Percentiles rank a stretch among this genome's conserved stretches.
phyloP scores from a whole-genome alignment of 2,329 filamentous ascomycete species.

The Bipolaris oryzae region DNA sequence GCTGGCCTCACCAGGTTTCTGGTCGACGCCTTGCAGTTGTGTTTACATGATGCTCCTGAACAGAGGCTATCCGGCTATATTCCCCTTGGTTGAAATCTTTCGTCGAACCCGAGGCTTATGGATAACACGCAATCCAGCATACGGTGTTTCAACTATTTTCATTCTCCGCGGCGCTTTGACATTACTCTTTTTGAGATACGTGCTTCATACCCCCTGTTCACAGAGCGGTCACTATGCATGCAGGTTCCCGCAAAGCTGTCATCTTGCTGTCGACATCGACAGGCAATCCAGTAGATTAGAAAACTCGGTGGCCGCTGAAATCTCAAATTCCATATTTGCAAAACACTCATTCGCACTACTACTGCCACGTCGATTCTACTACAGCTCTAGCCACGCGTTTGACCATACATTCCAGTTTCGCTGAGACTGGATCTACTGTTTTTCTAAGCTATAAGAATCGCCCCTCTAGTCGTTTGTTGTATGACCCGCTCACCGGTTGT shows the following conservation, averaged over 20 bases:
- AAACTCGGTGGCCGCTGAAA: background rate
- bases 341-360: conserved; percentile 4
- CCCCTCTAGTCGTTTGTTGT: conserved; percentile 10
- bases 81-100: background rate
- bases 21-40: conserved; percentile 1
- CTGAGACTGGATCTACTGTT: conserved; percentile 2
- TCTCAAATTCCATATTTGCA: background rate
- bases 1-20: conserved; percentile 4
- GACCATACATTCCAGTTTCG: background rate
- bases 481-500: conserved; percentile 13
- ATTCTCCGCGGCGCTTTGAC: conserved; percentile 7
- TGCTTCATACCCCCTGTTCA: conserved; percentile 10
- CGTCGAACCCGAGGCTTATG: conserved; percentile 11
- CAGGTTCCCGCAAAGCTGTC: conserved; percentile 10
- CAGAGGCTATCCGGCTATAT: background rate
- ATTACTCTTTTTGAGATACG: conserved; percentile 8
- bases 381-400: conserved; percentile 1
- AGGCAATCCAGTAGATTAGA: conserved; percentile 5
- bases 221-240: conserved; percentile 13
- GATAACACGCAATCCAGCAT: conserved; percentile 10
- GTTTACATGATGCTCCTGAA: background rate
- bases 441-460: conserved; percentile 27
- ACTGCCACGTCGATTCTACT: conserved; percentile 15
- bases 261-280: background rate
- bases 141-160: conserved; percentile 20